phyloP scores from a whole-genome alignment of 768 basidiomycete genomes.

The Amanita pallidorosea region DNA sequence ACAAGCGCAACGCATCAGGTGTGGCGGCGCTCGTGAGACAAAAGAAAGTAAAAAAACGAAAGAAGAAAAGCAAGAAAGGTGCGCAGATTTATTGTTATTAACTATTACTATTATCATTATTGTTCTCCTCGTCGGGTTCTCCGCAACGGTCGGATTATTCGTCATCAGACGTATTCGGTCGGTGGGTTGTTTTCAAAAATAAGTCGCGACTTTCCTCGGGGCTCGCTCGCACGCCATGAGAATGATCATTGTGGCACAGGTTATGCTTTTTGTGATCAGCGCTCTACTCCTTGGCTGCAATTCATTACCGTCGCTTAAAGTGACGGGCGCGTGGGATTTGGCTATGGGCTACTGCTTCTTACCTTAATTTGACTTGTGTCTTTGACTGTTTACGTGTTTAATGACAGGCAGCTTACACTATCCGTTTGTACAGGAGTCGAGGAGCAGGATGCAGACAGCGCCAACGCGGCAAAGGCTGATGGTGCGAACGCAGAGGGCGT shows the following conservation, averaged over 20 bases:
- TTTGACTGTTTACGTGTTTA: constrained; percentile 19
- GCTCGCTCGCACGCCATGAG: not conserved
- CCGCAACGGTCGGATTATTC: not conserved
- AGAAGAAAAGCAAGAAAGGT: constrained; percentile 39
- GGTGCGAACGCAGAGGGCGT: not conserved
- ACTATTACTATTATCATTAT: not conserved
- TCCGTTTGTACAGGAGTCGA: constrained; percentile 10
- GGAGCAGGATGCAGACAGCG: not conserved
- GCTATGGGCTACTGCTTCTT: not conserved
- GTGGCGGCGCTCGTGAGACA: constrained; percentile 59
- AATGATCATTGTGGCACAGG: not conserved
- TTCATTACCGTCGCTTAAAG: constrained; percentile 6
- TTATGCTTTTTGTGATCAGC: constrained; percentile 5
- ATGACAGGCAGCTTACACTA: not conserved
- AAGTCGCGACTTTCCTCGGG: not conserved
- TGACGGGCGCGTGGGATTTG: constrained; percentile 4
- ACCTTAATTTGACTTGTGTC: constrained; percentile 3
- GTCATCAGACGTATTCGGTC: not conserved
- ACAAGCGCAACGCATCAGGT: constrained; percentile 56
- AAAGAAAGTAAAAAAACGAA: constrained; percentile 34
- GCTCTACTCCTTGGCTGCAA: not conserved
- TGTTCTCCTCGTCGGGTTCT: not conserved
- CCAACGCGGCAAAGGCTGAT: not conserved
- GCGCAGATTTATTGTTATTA: constrained; percentile 6
- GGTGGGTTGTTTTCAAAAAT: not conserved